A percentile compares a stretch with the other conserved stretches of the same genome.
Conservation (phyloP, 2,329 filamentous ascomycete genomes). For the Cryoendolithus antarcticus region DNA sequence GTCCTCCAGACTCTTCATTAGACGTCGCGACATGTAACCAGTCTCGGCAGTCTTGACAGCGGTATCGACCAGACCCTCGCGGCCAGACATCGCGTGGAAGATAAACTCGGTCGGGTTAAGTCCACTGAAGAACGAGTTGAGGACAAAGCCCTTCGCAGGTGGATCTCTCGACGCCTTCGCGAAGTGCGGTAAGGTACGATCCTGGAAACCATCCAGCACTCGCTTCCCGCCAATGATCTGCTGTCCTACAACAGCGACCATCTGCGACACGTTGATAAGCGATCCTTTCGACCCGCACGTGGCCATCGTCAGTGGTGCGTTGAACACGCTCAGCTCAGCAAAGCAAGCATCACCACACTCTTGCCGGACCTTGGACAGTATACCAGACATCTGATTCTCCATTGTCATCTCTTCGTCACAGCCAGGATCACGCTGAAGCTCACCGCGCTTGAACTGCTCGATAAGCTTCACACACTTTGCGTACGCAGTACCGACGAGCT, state of each 20-base stretch:
- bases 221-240: slow-evolving; percentile 92
- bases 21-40: slow-evolving; percentile 92
- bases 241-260: slow-evolving; percentile 94
- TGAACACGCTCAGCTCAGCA: slow-evolving; percentile 75
- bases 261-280: slow-evolving; percentile 96
- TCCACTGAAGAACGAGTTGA: slow-evolving; percentile 93
- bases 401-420: slow-evolving; percentile 86
- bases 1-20: slow-evolving; percentile 98
- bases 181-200: slow-evolving; percentile 88
- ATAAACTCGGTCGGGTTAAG: slow-evolving; percentile 85
- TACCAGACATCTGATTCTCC: slow-evolving; percentile 81
- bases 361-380: slow-evolving; percentile 82
- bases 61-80: slow-evolving; percentile 97
- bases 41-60: slow-evolving; percentile 98
- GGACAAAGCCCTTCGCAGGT: slow-evolving; percentile 92
- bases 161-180: slow-evolving; percentile 84
- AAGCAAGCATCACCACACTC: slow-evolving; percentile 87
- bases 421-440: slow-evolving; percentile 72
- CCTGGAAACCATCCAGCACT: slow-evolving; percentile 92
- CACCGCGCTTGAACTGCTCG: slow-evolving; percentile 63
- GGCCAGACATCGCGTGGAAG: slow-evolving; percentile 95
- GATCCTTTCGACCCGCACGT: slow-evolving; percentile 95
- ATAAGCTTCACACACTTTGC: slow-evolving; percentile 73
- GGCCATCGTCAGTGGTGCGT: slow-evolving; percentile 91
- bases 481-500: slow-evolving; percentile 68